Conservation (phyloP, 2,329 filamentous ascomycete species). For the Neonectria punicea region DNA sequence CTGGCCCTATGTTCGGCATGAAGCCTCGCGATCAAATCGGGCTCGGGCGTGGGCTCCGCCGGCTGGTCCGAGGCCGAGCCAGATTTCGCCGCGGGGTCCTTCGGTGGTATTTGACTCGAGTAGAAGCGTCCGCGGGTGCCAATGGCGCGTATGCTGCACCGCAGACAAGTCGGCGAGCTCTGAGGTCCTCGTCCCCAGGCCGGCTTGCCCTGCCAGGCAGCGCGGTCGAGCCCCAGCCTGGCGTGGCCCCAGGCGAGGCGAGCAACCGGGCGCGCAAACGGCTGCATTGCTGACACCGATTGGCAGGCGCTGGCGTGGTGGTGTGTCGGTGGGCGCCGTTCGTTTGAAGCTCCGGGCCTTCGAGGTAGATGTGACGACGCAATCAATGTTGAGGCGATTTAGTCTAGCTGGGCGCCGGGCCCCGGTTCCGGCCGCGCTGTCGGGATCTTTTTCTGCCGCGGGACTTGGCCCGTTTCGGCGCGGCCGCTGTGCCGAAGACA, state of each 20-base stretch:
- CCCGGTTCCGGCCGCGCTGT: constrained; percentile 36
- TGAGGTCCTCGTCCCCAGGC: constrained; percentile 27
- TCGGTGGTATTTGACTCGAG: constrained; percentile 42
- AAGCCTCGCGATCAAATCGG: constrained; percentile 35
- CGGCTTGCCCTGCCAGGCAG: constrained; percentile 32
- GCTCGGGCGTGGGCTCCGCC: constrained; percentile 27
- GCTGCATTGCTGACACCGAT: constrained; percentile 46
- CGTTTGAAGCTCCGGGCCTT: constrained; percentile 15
- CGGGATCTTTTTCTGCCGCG: constrained; percentile 41
- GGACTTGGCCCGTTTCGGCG: not conserved
- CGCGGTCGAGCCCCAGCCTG: constrained; percentile 39
- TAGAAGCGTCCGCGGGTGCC: constrained; percentile 37
- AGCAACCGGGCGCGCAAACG: constrained; percentile 47
- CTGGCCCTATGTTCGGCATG: constrained; percentile 23
- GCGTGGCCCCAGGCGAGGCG: constrained; percentile 46
- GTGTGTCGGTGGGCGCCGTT: constrained; percentile 21
- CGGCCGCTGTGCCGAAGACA: not conserved
- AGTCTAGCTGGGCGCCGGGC: constrained; percentile 33
- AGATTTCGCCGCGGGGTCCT: constrained; percentile 24
- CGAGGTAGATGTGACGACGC: constrained; percentile 16
- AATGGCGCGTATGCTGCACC: constrained; percentile 38
- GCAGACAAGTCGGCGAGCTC: constrained; percentile 33
- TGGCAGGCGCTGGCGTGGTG: constrained; percentile 24
- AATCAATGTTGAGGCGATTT: constrained; percentile 35
- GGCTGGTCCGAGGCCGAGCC: constrained; percentile 29